Evolutionary conservation across 306 rosid genomes (phyloP), one percentile per base, ranked within the genome.

Genomic region (Corylus americana): DNA sequence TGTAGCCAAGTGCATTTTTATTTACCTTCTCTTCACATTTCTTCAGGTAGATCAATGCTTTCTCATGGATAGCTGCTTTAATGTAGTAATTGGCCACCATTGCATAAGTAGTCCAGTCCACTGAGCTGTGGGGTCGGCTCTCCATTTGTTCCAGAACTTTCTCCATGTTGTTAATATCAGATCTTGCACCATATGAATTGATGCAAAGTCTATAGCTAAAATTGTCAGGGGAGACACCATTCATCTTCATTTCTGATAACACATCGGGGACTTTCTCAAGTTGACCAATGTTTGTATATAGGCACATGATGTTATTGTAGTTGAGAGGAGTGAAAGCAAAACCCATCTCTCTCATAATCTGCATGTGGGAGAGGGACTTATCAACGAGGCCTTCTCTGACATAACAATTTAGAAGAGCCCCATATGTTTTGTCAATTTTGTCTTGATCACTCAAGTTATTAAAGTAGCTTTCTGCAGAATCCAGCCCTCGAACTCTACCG

Each of bases 391-490:
- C 87, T 71, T 89, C 92, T 69, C 92, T 85, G 18, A 85, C 92
- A 80, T 89, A 92, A 86, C 97, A 92, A 71, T 80, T 87, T 80
- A 92, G 80, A 73, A 90, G 93, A 75, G 95, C 90, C 47, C 96
- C 90, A 69, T 90, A 89, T 22, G 50, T 74, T 70, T 90, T 86
- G 11, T 71, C 80, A 39, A 78, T 80, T 84, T 90, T 87, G 48
- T 82, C 77, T 57, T 59, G 59, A 17, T 85, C 93, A 66, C 72
- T 87, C 73, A 90, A 72, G 81, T 79, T 86, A 25, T 82, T 74
- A 50, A 92, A 88, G 81, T 87, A 92, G 39, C 80, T 85, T 83
- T 92, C 96, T 4, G 89, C 95, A 74, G 78, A 81, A 48, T 85
- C 83, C 64, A 90, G 78, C 47, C 97, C 95, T 42, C 77, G 87